These are phyloP conservation scores for Curvularia sp. DNA, from an alignment of 2,329 filamentous ascomycete genomes.

Conservation along the genomic window DNA sequence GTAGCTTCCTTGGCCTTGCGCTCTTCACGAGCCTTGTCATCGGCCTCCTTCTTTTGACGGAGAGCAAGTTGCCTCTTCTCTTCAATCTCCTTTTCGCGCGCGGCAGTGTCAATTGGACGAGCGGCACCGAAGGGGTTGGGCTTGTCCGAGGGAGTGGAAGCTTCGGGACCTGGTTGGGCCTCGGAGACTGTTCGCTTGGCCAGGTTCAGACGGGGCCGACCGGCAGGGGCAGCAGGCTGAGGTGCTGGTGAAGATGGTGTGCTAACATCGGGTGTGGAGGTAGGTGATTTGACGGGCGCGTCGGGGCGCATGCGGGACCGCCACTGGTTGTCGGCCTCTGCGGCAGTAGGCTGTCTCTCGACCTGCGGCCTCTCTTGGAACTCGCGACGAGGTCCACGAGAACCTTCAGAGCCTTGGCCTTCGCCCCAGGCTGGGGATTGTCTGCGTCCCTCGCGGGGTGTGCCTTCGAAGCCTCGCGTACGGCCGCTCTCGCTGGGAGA, in stretches of 20 bases:
- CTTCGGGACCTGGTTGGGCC: constrained; percentile 59
- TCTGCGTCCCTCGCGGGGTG: constrained; percentile 49
- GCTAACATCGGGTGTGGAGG: constrained; percentile 74
- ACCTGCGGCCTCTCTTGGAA: constrained; percentile 67
- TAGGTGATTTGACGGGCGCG: constrained; percentile 65
- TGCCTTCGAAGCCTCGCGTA: constrained; percentile 59
- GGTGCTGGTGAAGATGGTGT: constrained; percentile 78
- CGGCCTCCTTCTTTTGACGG: constrained; percentile 84
- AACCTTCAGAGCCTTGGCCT: constrained; percentile 73
- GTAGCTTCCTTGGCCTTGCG: constrained; percentile 60
- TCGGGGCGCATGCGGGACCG: constrained; percentile 91
- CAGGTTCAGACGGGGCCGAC: constrained; percentile 84
- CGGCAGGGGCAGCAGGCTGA: constrained; percentile 63
- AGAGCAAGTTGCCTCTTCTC: constrained; percentile 79
- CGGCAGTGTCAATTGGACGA: constrained; percentile 89
- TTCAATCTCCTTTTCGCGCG: constrained; percentile 87
- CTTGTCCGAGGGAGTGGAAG: constrained; percentile 67
- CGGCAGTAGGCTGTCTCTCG: constrained; percentile 80
- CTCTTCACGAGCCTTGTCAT: constrained; percentile 82
- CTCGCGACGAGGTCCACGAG: constrained; percentile 78
- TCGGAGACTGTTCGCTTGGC: constrained; percentile 91
- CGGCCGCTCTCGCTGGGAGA: constrained; percentile 64
- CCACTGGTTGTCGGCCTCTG: constrained; percentile 94
- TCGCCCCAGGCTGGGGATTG: constrained; percentile 78
- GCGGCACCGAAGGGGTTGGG: constrained; percentile 93